These are phyloP conservation scores for Acer campestre DNA, from an alignment of 345 rosid species.

Conservation along the genomic window DNA sequence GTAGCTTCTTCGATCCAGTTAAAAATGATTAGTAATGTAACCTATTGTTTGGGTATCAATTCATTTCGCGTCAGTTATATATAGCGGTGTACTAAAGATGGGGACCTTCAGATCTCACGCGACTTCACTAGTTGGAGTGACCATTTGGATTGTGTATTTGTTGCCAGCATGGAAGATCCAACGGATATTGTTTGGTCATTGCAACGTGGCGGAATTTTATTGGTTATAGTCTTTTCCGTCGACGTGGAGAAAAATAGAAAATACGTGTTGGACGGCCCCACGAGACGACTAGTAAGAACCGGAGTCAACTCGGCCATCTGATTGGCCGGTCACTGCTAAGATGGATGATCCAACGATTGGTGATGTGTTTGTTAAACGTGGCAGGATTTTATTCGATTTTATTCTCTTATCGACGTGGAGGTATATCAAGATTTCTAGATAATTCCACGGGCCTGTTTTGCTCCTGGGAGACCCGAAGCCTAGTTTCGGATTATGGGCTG, in stretches of 20 bases:
- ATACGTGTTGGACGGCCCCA: slow-evolving; percentile 23
- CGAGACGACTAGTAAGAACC: slow-evolving; percentile 6
- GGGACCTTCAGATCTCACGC: slow-evolving; percentile 10
- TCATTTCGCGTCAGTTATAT: background rate
- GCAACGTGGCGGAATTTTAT: slow-evolving; percentile 43
- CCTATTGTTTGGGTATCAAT: background rate
- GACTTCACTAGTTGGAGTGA: background rate
- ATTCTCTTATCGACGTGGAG: slow-evolving; percentile 8
- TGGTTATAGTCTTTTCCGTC: slow-evolving; percentile 22
- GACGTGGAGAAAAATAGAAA: slow-evolving; percentile 64
- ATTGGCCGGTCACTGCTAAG: slow-evolving; percentile 10
- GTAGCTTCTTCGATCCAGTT: slow-evolving; percentile 22
- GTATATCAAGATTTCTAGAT: background rate
- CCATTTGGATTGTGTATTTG: slow-evolving; percentile 16
- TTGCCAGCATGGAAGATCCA: slow-evolving; percentile 50
- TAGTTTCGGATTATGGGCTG: background rate
- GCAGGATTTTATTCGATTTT: slow-evolving; percentile 18
- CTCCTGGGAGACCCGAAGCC: background rate
- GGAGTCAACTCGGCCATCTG: slow-evolving; percentile 21
- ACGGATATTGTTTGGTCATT: background rate
- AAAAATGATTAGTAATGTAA: background rate
- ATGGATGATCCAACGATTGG: slow-evolving; percentile 24
- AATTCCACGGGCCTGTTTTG: background rate
- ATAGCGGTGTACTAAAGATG: slow-evolving; percentile 5
- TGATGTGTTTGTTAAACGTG: slow-evolving; percentile 24